Conservation (phyloP, 2,329 filamentous ascomycete genomes). For the Cercospora beticola region DNA sequence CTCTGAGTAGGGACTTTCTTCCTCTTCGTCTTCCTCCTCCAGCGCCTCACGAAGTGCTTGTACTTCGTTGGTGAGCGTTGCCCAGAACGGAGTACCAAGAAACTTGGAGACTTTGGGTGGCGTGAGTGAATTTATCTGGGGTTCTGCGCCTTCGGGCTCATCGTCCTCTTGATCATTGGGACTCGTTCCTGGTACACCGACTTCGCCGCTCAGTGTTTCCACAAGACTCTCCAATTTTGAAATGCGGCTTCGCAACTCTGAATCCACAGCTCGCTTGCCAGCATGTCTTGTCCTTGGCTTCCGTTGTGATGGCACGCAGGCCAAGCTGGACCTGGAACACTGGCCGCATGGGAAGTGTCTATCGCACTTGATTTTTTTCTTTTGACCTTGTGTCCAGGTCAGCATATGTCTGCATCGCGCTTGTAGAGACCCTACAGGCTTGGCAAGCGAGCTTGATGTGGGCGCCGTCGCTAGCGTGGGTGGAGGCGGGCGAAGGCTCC, state of each 20-base stretch:
- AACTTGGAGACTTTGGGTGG: slow-evolving; percentile 28
- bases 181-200: not conserved
- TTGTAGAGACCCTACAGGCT: slow-evolving; percentile 16
- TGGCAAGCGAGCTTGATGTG: slow-evolving; percentile 36
- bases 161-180: not conserved
- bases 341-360: slow-evolving; percentile 25
- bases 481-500: slow-evolving; percentile 1
- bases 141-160: not conserved
- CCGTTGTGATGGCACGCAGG: slow-evolving; percentile 21
- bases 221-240: slow-evolving; percentile 25
- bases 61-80: slow-evolving; percentile 34
- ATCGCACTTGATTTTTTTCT: slow-evolving; percentile 28
- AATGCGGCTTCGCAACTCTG: slow-evolving; percentile 25
- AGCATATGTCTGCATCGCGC: not conserved
- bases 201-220: slow-evolving; percentile 25
- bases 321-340: slow-evolving; percentile 18
- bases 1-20: not conserved
- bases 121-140: not conserved
- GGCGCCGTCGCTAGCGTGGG: not conserved
- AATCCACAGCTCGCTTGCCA: slow-evolving; percentile 22
- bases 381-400: not conserved
- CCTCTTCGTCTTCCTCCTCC: slow-evolving; percentile 31
- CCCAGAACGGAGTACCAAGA: slow-evolving; percentile 36
- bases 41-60: slow-evolving; percentile 35
- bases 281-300: slow-evolving; percentile 23